Conservation (phyloP, 176 grass and related monocot species). For the Musa schizocarpa region DNA sequence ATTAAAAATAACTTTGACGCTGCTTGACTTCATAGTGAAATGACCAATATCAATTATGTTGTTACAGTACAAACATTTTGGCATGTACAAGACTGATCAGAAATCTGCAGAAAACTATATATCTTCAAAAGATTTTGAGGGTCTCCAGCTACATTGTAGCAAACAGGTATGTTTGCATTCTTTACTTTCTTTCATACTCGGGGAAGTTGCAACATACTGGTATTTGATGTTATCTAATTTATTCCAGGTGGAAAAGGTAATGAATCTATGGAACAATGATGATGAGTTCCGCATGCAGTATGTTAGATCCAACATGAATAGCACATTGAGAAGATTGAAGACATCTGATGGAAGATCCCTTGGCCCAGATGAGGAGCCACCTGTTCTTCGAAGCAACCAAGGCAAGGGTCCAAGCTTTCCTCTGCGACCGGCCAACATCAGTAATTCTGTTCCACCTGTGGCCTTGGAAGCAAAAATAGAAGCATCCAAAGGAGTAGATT, state of each 20-base stretch:
- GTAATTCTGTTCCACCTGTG: not conserved
- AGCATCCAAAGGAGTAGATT: conserved; percentile 26
- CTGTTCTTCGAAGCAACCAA: conserved; percentile 35
- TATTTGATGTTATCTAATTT: conserved; percentile 9
- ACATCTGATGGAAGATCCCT: conserved; percentile 78
- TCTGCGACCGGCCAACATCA: conserved; percentile 19
- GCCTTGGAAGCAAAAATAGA: conserved; percentile 26
- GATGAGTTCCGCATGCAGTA: conserved; percentile 70
- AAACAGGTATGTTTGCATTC: conserved; percentile 48
- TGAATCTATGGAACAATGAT: conserved; percentile 67
- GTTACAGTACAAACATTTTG: conserved; percentile 73
- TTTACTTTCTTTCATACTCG: not conserved
- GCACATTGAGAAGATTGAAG: conserved; percentile 64
- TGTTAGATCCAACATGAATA: conserved; percentile 57
- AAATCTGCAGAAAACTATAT: conserved; percentile 13
- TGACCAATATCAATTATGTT: conserved; percentile 13
- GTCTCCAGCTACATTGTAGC: conserved; percentile 47
- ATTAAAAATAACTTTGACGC: not conserved
- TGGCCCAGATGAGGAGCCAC: conserved; percentile 65
- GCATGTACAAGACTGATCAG: conserved; percentile 47
- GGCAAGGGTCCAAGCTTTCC: conserved; percentile 38
- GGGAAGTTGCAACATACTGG: not conserved
- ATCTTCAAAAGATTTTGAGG: conserved; percentile 19
- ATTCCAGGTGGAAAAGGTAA: conserved; percentile 52
- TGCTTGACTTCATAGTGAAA: not conserved